Evolutionary conservation across 148 eudicot species (phyloP).

Genomic region (Spergularia bocconei): DNA sequence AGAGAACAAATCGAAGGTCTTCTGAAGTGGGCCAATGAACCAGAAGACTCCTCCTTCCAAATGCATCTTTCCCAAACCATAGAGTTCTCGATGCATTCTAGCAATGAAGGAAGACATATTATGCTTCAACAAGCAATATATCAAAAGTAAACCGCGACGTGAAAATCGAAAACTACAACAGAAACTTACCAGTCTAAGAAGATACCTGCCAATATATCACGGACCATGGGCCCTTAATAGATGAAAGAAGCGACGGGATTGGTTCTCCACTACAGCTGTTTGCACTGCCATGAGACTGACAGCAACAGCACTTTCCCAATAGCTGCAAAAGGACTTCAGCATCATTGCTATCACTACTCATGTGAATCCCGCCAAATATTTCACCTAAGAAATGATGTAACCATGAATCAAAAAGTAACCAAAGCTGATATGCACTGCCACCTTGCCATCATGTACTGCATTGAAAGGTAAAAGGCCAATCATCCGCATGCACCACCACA

Average conservation of each 20-base stretch:
- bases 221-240: slow-evolving; percentile 95
- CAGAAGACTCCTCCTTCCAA: slow-evolving; percentile 94
- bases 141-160: background rate
- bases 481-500: background rate
- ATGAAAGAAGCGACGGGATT: slow-evolving; percentile 74
- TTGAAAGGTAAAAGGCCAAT: background rate
- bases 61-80: slow-evolving; percentile 97
- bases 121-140: slow-evolving; percentile 3
- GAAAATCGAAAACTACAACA: slow-evolving; percentile 12
- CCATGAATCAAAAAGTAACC: slow-evolving; percentile 7
- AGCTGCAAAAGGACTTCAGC: slow-evolving; percentile 67
- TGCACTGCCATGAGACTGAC: slow-evolving; percentile 40
- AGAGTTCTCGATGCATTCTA: slow-evolving; percentile 65
- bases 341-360: slow-evolving; percentile 66
- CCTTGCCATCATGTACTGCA: background rate
- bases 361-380: slow-evolving; percentile 74
- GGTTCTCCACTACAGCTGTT: slow-evolving; percentile 36
- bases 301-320: slow-evolving; percentile 54
- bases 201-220: slow-evolving; percentile 98
- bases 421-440: background rate
- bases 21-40: slow-evolving; percentile 80
- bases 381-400: slow-evolving; percentile 57
- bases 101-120: slow-evolving; percentile 9
- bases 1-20: slow-evolving; percentile 66
- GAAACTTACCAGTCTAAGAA: slow-evolving; percentile 63